Base-by-base conservation (phyloP, 208 protist genomes). In the Leishmania tropica region DNA sequence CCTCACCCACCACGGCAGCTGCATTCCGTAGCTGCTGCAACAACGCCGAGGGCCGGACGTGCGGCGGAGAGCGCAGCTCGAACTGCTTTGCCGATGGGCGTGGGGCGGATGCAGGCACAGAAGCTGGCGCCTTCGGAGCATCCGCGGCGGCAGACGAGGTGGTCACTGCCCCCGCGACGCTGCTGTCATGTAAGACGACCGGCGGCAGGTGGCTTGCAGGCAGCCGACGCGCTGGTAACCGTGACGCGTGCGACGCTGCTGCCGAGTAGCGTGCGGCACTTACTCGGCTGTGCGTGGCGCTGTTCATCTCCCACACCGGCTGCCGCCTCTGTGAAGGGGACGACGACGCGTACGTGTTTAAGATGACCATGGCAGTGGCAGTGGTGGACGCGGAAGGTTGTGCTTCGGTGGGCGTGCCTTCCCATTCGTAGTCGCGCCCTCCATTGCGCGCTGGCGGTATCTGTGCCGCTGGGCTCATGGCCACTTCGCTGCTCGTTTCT, bases 221-320 rank as follows among this genome's bases (percentile, higher is more conserved):
- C 45, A 62, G 53, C 48, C 48, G 73, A 76, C 73, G 73, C 73
- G 45, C 73, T 54, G 73, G 48, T 3, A 76, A 37, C 53, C 48
- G 45, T 54, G 45, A 40, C 17, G n/a, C 31, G 73, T 40, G n/a
- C 68, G 68, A 28, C 42, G 68, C 51, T 48, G 67, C 40, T 53
- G 70, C 17, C 70, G 70, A 53, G 45, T 28, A 51, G 70, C 19
- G 40, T n/a, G 37, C 1, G 42, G 7, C 42, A n/a, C 28, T 51
- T 37, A 24, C 28, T 74, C 70, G 37, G 19, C 35, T 74, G 3
- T 21, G 35, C 45, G 28, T 45, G 21, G 70, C n/a, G 8, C 47
- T 21, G 42, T 13, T 53, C 28, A 21, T 51, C 40, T 74, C 28
- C 42, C 28, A 31, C 24, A 28, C 70, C 70, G 73, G 19, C 51